Conservation (phyloP, 208 protist genomes). For the Trypanosoma grayi region DNA sequence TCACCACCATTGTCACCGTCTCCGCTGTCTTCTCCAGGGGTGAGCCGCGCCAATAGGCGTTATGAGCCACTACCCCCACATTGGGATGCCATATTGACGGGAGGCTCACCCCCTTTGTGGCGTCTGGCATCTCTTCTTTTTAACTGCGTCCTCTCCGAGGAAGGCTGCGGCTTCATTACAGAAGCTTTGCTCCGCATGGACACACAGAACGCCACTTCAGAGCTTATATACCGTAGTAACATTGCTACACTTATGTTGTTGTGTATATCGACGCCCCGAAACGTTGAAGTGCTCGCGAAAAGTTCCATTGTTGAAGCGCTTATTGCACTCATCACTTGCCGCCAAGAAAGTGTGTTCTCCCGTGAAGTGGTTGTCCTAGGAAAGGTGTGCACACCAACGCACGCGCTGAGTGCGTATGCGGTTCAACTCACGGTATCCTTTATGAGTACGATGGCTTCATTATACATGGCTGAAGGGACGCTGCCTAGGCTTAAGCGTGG, state of each 20-base stretch:
- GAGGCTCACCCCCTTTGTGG: conserved; percentile 51
- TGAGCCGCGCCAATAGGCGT: conserved; percentile 7
- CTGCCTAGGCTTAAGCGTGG: conserved; percentile 44
- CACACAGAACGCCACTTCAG: conserved; percentile 37
- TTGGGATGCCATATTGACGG: conserved; percentile 66
- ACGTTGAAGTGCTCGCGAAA: conserved; percentile 46
- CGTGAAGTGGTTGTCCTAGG: conserved; percentile 14
- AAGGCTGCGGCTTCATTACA: conserved; percentile 39
- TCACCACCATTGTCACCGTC: conserved; percentile 15
- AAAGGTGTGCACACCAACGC: conserved; percentile 18
- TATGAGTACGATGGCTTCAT: conserved; percentile 52
- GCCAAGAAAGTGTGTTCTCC: conserved; percentile 63
- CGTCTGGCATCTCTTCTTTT: conserved; percentile 57
- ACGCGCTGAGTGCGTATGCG: conserved; percentile 54
- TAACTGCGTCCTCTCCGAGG: conserved; percentile 40
- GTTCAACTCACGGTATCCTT: conserved; percentile 67
- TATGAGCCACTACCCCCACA: conserved; percentile 57
- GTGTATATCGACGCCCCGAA: conserved; percentile 63
- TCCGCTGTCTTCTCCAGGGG: conserved; percentile 1
- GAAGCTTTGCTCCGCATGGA: conserved; percentile 53
- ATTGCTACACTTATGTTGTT: conserved; percentile 67
- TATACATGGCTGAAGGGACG: conserved; percentile 35
- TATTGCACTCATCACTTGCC: conserved; percentile 51
- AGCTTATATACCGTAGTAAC: conserved; percentile 65
- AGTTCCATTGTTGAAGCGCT: conserved; percentile 49